Evolutionary conservation across 2,329 filamentous ascomycete genomes (phyloP).

Genomic region (Thielaviopsis musarum): DNA sequence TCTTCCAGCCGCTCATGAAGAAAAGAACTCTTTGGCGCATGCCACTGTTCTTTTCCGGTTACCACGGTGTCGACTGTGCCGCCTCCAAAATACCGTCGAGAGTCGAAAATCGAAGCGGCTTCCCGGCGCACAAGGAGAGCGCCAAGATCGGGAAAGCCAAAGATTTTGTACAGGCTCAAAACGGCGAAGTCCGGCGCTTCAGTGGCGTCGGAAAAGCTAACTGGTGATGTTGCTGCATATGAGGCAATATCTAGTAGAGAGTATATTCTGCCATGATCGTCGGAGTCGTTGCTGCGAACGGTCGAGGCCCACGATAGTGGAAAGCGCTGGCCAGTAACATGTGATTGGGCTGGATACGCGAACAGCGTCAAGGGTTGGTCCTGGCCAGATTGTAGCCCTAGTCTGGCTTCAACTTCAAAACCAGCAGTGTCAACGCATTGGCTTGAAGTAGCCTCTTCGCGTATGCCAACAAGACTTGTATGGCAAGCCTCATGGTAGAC

Average conservation of each 20-base stretch:
- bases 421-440: slow-evolving; percentile 45
- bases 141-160: slow-evolving; percentile 49
- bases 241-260: slow-evolving; percentile 47
- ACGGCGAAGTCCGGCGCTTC: slow-evolving; percentile 43
- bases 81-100: slow-evolving; percentile 48
- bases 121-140: slow-evolving; percentile 39
- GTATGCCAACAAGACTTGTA: slow-evolving; percentile 50
- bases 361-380: slow-evolving; percentile 24
- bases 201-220: slow-evolving; percentile 35
- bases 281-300: slow-evolving; percentile 17
- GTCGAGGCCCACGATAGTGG: slow-evolving; percentile 37
- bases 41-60: slow-evolving; percentile 21
- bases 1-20: slow-evolving; percentile 48
- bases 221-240: slow-evolving; percentile 41
- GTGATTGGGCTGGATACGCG: slow-evolving; percentile 53
- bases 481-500: slow-evolving; percentile 45
- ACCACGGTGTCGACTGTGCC: slow-evolving; percentile 42
- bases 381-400: slow-evolving; percentile 22
- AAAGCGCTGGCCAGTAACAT: slow-evolving; percentile 48
- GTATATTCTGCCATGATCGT: slow-evolving; percentile 18
- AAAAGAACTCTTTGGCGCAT: slow-evolving; percentile 20
- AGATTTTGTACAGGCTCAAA: slow-evolving; percentile 49
- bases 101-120: slow-evolving; percentile 36
- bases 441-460: slow-evolving; percentile 36
- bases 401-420: slow-evolving; percentile 19